A percentile compares a stretch with the other conserved stretches of the same genome.
These are phyloP conservation scores for Citrus trifoliata DNA, from an alignment of 345 rosid genomes.

Conservation along the genomic window DNA sequence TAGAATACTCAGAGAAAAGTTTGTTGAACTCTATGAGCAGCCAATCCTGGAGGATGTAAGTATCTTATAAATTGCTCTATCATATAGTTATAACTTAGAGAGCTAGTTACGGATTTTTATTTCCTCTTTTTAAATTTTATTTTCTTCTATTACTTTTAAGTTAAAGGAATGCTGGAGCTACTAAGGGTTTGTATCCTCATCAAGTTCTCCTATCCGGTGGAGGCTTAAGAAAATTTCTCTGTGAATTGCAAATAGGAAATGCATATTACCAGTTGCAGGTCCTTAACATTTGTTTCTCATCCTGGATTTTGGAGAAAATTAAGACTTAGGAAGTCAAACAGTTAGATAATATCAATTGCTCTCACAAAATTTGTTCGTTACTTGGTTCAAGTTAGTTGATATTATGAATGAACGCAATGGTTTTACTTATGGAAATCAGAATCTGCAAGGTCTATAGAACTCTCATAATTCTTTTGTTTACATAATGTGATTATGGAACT, in stretches of 20 bases:
- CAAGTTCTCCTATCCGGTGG: background rate
- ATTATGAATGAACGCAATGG: background rate
- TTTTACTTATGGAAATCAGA: background rate
- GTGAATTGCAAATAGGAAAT: background rate
- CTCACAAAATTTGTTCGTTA: background rate
- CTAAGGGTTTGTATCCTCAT: background rate
- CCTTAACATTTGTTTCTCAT: background rate
- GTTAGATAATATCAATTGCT: background rate
- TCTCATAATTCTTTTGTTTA: background rate
- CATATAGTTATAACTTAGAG: background rate
- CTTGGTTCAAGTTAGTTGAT: background rate
- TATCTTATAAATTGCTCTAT: constrained; percentile 16
- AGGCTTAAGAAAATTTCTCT: background rate
- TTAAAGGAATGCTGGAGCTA: background rate
- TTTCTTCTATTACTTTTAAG: background rate
- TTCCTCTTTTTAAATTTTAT: background rate
- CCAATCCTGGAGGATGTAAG: constrained; percentile 91
- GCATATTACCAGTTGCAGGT: background rate
- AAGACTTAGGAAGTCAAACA: background rate
- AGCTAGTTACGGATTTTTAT: background rate
- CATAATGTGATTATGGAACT: background rate
- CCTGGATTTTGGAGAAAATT: background rate
- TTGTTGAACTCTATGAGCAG: constrained; percentile 81
- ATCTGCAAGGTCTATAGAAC: background rate
- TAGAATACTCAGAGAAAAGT: constrained; percentile 83